Evolutionary conservation across 2,329 filamentous ascomycete genomes (phyloP), one percentile per base, ranked within the genome.

Genomic region (Zymoseptoria tritici): DNA sequence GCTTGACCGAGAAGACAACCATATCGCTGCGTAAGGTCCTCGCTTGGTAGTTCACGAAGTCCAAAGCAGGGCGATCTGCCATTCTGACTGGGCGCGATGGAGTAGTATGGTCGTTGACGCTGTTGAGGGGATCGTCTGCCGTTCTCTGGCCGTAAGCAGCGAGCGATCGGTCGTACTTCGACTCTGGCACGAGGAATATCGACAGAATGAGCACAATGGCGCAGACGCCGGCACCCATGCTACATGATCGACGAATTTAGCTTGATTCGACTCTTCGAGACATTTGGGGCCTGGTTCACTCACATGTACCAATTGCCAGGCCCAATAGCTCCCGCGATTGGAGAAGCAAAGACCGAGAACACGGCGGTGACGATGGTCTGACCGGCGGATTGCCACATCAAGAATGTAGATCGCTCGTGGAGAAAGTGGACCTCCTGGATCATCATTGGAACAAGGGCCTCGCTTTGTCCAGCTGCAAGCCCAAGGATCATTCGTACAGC

Each of bases 371-470:
- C 61, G 16, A 74, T 71, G 2, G 74, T 73, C 52, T 79, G 76
- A 9, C 75, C 73, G 0, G 76, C 73, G 24, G 73, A 72, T 56
- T 78, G 76, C 58, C 75, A 72, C 74, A 77, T 79, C 16, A 77
- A 64, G 36, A 63, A 70, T 6, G 67, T 76, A 49, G 74, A 75
- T 4, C 77, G 68, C 64, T 79, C 77, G 65, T 79, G 77, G 0
- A 79, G 64, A 60, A 79, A 80, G 62, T 77, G 77, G 9, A 78
- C 70, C 57, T 77, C 74, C 64, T 77, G 67, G 31, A 61, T 64
- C 62, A 67, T 68, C 64, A 69, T 67, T 3, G 66, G 67, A 13
- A 68, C 66, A 0, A 68, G 52, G 2, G 67, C 60, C 22, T 69
- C 62, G 64, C 56, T 61, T 64, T 71, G 58, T 55, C 66, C 59